Evolutionary conservation across 176 grass and related monocot genomes (phyloP).

Genomic region (Aegilops speltoides): DNA sequence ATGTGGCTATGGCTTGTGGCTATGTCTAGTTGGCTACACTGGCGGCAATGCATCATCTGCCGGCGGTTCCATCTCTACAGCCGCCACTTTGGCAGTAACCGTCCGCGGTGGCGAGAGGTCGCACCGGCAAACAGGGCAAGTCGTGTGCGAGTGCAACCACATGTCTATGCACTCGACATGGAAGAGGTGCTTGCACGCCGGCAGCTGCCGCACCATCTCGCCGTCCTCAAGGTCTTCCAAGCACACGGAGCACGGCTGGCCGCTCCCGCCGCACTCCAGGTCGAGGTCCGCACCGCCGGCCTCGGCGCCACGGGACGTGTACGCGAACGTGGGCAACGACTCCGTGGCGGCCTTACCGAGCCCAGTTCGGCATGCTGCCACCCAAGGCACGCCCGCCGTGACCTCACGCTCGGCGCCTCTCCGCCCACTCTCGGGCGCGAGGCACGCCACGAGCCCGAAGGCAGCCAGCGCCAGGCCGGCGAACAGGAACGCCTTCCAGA

Average conservation of each 20-base stretch:
- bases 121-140: constrained; percentile 35
- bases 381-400: not conserved
- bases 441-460: not conserved
- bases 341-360: not conserved
- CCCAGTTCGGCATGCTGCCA: not conserved
- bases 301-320: not conserved
- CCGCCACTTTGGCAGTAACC: not conserved
- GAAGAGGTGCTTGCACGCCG: constrained; percentile 42
- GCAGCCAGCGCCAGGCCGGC: not conserved
- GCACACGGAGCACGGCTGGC: constrained; percentile 16
- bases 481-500: constrained; percentile 36
- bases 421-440: not conserved
- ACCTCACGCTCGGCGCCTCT: not conserved
- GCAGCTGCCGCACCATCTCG: constrained; percentile 37
- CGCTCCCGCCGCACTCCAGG: constrained; percentile 17
- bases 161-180: constrained; percentile 40
- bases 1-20: too few relatives aligned
- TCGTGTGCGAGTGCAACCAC: constrained; percentile 46
- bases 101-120: constrained; percentile 16
- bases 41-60: not conserved
- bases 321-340: constrained; percentile 33
- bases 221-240: constrained; percentile 17
- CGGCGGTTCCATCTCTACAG: not conserved
- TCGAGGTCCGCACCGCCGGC: constrained; percentile 6
- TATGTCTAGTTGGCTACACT: not conserved